Percentiles rank a stretch among this genome's conserved stretches.
Evolutionary conservation across 1,139 yeast genomes (phyloP).

Genomic region (Yamadazyma kanchanaburiensis): DNA sequence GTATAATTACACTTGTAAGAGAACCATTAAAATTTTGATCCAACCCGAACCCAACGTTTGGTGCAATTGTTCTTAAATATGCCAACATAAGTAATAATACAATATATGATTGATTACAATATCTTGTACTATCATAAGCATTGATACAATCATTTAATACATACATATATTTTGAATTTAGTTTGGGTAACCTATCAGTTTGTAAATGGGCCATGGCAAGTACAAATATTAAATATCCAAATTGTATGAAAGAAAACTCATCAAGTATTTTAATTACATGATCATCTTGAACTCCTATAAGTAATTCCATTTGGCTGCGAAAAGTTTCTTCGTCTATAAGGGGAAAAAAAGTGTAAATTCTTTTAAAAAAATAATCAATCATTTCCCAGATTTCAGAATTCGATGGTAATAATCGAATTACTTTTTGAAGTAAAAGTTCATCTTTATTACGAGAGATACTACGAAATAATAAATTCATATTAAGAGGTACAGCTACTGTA

Average conservation of each 20-base stretch:
- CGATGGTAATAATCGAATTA: constrained; percentile 3
- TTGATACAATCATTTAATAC: constrained; percentile 8
- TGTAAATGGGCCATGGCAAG: constrained; percentile 26
- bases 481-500: background rate
- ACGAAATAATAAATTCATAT: background rate
- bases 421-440: constrained; percentile 2
- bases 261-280: constrained; percentile 17
- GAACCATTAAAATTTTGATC: constrained; percentile 48
- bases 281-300: constrained; percentile 21
- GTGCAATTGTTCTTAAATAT: constrained; percentile 36
- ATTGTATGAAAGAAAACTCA: constrained; percentile 25
- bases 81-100: constrained; percentile 18
- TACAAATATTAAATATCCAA: constrained; percentile 24
- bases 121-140: constrained; percentile 31
- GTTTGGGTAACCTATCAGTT: constrained; percentile 22
- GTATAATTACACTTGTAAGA: constrained; percentile 32
- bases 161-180: too few species aligned
- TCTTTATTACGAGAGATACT: background rate
- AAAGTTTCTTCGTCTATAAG: constrained; percentile 38
- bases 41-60: constrained; percentile 45
- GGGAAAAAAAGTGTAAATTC: constrained; percentile 44
- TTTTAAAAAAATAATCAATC: constrained; percentile 40
- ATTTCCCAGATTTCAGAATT: constrained; percentile 39
- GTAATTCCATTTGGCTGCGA: constrained; percentile 14
- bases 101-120: constrained; percentile 38